phyloP scores from a whole-genome alignment of 2,329 filamentous ascomycete genomes.

The Fusarium sp. region DNA sequence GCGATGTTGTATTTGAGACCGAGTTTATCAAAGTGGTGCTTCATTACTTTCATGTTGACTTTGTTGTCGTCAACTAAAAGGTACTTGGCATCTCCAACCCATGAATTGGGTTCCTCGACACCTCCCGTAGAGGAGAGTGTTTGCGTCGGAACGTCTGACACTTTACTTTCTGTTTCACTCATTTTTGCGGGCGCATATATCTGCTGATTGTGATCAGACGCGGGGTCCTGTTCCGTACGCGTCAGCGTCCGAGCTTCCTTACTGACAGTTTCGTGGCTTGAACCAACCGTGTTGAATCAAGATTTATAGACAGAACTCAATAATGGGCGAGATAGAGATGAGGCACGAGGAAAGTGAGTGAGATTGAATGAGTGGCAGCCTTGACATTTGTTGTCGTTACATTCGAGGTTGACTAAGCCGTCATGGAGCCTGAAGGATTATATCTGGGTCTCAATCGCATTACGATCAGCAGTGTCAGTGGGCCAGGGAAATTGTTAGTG shows the following conservation, averaged over 20 bases:
- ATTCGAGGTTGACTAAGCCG: background rate
- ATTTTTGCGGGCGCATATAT: background rate
- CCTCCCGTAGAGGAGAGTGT: rapidly evolving
- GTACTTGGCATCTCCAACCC: background rate
- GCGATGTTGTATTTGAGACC: background rate
- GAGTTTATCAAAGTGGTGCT: background rate
- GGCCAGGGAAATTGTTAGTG: background rate
- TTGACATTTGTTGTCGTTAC: background rate
- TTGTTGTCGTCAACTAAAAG: conserved; percentile 13
- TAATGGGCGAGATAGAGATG: background rate
- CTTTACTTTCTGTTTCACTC: background rate
- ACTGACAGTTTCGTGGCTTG: background rate
- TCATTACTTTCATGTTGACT: background rate
- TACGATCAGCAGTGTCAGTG: background rate
- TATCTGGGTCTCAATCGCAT: background rate
- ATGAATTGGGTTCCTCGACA: rapidly evolving
- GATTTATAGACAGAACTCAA: too few relatives aligned
- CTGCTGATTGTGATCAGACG: background rate
- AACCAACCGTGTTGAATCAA: background rate
- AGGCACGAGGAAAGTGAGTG: too few relatives aligned
- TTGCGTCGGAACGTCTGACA: background rate
- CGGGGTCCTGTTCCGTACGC: background rate
- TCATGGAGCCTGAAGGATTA: background rate
- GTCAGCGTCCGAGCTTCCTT: background rate
- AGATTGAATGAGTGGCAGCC: background rate